phyloP scores from a whole-genome alignment of 179 eudicot genomes.

The Sideroxylon spinosum region DNA sequence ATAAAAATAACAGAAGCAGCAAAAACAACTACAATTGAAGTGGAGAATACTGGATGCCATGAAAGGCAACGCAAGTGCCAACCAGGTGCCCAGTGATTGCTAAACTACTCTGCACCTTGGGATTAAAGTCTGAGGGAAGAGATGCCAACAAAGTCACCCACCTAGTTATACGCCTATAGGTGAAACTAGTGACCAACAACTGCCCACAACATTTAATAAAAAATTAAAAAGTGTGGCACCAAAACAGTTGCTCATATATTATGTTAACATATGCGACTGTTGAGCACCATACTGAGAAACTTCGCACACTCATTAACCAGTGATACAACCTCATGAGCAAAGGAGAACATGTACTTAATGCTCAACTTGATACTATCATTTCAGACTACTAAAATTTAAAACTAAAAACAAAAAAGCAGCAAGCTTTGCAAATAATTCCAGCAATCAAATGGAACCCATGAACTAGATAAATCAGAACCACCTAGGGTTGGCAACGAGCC shows the following conservation, averaged over 20 bases:
- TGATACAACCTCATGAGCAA: background rate
- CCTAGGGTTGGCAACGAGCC: too few species aligned
- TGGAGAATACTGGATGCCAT: conserved; percentile 1
- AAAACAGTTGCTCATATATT: background rate
- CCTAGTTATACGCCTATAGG: background rate
- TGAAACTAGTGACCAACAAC: background rate
- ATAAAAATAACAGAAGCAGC: background rate
- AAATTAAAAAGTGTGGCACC: background rate
- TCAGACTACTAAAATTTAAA: background rate
- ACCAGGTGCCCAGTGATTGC: background rate
- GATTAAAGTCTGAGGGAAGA: conserved; percentile 2
- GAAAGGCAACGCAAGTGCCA: background rate
- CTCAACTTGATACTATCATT: background rate
- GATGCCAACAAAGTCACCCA: background rate
- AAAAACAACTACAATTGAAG: background rate
- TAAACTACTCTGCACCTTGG: background rate
- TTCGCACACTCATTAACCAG: background rate
- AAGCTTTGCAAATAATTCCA: too few species aligned
- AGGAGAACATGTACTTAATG: background rate
- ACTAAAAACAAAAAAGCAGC: too few species aligned
- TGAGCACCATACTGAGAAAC: background rate
- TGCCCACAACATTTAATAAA: background rate
- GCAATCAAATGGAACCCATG: background rate
- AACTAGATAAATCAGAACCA: background rate
- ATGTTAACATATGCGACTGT: background rate